Evolutionary conservation across 768 basidiomycete genomes (phyloP).

Genomic region (Tylopilus balloui): DNA sequence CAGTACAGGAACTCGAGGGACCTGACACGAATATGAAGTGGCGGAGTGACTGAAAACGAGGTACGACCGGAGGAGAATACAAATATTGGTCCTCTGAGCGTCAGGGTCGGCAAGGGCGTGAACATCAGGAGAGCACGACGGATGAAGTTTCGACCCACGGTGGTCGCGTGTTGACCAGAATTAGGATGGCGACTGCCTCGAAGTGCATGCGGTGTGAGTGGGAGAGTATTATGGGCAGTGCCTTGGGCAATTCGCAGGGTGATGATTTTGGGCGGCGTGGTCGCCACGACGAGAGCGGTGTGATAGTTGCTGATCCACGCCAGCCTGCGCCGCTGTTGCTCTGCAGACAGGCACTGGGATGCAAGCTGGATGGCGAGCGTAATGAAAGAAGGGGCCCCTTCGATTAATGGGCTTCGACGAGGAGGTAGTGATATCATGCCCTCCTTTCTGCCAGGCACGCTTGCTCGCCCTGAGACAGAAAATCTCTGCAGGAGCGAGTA

Average conservation of each 20-base stretch:
- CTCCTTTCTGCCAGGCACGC: constrained; percentile 6
- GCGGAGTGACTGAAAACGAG: not conserved
- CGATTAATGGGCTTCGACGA: too few species aligned
- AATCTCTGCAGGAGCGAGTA: too few species aligned
- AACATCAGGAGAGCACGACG: not conserved
- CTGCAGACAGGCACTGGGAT: not conserved
- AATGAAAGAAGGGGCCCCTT: not conserved
- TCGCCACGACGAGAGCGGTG: not conserved
- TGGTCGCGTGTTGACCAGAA: not conserved
- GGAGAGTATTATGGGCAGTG: constrained; percentile 7
- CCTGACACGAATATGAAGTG: not conserved
- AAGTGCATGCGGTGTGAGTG: not conserved
- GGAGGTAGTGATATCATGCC: not conserved
- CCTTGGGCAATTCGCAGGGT: not conserved
- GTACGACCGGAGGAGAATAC: not conserved
- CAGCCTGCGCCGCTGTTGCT: not conserved
- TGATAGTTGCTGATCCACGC: constrained; percentile 19
- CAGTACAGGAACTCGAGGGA: too few species aligned
- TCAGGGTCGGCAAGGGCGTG: constrained; percentile 7
- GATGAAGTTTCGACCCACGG: constrained; percentile 1
- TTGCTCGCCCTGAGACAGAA: too few species aligned
- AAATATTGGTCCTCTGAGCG: not conserved
- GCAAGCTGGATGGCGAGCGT: too few species aligned
- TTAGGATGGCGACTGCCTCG: not conserved
- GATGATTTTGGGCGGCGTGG: too few species aligned